Conservation (phyloP, 352 stramenopile genomes). For the Phytophthora sojae region DNA sequence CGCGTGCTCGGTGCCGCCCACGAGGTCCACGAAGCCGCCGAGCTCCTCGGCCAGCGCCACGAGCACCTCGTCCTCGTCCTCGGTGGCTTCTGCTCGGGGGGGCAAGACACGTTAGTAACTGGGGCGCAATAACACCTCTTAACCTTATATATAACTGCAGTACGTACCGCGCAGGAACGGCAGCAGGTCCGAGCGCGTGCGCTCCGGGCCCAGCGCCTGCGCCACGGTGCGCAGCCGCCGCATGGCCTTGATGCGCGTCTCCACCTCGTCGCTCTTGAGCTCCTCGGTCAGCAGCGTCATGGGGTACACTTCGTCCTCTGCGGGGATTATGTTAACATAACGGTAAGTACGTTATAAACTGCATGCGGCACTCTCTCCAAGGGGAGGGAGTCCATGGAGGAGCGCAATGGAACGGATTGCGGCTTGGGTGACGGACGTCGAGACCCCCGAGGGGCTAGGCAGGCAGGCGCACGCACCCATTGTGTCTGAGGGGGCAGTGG, state of each 20-base stretch:
- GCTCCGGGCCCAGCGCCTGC: slow-evolving; percentile 89
- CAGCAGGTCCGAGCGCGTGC: slow-evolving; percentile 84
- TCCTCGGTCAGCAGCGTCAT: slow-evolving; percentile 93
- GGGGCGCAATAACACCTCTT: slow-evolving; percentile 3
- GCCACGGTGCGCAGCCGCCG: slow-evolving; percentile 92
- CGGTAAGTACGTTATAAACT: background rate
- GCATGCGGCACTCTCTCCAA: too few relatives aligned
- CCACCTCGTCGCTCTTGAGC: slow-evolving; percentile 91
- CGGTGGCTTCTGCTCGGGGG: slow-evolving; percentile 69
- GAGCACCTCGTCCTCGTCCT: slow-evolving; percentile 95
- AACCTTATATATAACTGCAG: slow-evolving; percentile 7
- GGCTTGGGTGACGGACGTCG: too few relatives aligned
- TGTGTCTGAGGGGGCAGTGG: slow-evolving; percentile 12
- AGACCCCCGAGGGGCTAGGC: background rate
- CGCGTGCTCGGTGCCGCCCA: slow-evolving; percentile 75
- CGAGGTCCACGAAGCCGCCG: slow-evolving; percentile 89
- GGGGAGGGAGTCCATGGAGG: too few relatives aligned
- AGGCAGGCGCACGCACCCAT: slow-evolving; percentile 27
- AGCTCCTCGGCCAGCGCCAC: slow-evolving; percentile 92
- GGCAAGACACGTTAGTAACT: slow-evolving; percentile 12
- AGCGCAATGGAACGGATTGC: too few relatives aligned
- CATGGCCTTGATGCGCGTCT: slow-evolving; percentile 95
- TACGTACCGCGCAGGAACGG: slow-evolving; percentile 85
- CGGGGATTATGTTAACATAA: background rate
- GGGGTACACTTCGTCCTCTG: slow-evolving; percentile 87